Evolutionary conservation across 2,329 filamentous ascomycete genomes (phyloP).

Genomic region (Arthrobotrys conoides): DNA sequence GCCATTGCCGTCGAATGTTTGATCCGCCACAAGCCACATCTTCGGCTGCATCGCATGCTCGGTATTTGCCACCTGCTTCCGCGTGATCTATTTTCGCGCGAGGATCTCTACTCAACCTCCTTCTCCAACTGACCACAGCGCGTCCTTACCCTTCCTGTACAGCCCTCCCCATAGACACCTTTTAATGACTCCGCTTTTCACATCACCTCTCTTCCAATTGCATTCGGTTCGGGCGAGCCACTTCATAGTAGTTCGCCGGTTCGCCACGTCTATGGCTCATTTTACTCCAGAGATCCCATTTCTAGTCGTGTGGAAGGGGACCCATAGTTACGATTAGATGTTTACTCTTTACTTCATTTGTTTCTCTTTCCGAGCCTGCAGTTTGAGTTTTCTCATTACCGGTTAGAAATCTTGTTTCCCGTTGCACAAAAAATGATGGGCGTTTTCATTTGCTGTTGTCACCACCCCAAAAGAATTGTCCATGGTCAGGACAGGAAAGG

Average conservation of each 20-base stretch:
- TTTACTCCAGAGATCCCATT: neutral
- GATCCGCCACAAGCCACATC: constrained; percentile 39
- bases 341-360: constrained; percentile 22
- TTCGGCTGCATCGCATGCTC: constrained; percentile 19
- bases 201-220: constrained; percentile 24
- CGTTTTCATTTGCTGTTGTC: constrained; percentile 52
- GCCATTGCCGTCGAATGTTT: constrained; percentile 24
- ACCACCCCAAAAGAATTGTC: constrained; percentile 56
- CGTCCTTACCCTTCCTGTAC: constrained; percentile 17
- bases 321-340: constrained; percentile 51
- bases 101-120: constrained; percentile 29
- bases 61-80: constrained; percentile 33
- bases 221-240: constrained; percentile 11
- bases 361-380: constrained; percentile 42
- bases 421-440: constrained; percentile 59
- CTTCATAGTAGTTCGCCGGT: constrained; percentile 6
- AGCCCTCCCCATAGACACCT: constrained; percentile 47
- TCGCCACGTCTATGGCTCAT: constrained; percentile 26
- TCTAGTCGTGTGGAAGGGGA: constrained; percentile 6
- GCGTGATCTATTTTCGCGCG: neutral
- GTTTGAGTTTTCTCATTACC: constrained; percentile 34
- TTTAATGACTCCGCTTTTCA: constrained; percentile 46
- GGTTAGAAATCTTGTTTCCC: constrained; percentile 55
- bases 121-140: constrained; percentile 44
- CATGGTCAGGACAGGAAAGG: constrained; percentile 61